Conservation (phyloP, 805 yeast species). For the Yamadazyma takamatsuzukensis region DNA sequence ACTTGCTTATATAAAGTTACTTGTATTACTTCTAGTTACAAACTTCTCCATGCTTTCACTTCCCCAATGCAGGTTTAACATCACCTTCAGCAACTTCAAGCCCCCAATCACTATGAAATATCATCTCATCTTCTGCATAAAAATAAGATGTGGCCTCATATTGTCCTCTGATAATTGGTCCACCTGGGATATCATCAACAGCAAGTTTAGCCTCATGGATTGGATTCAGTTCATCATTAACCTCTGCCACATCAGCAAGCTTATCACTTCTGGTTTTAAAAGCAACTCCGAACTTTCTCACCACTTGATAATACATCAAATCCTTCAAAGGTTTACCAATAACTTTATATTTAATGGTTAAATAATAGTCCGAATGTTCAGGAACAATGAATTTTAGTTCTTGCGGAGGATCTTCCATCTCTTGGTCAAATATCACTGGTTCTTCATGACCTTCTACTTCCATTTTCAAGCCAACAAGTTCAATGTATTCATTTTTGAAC, state of each 20-base stretch:
- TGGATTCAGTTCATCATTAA: slow-evolving; percentile 16
- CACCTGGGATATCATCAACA: slow-evolving; percentile 29
- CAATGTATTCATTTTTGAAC: slow-evolving; percentile 21
- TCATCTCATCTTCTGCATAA: slow-evolving; percentile 14
- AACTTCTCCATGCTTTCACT: no score
- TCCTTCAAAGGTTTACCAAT: slow-evolving; percentile 17
- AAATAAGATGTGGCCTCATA: slow-evolving; percentile 22
- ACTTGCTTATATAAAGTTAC: no score
- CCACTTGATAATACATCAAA: slow-evolving; percentile 24
- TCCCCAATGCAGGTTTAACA: no score
- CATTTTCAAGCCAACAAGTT: slow-evolving; percentile 22
- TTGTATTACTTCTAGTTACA: no score
- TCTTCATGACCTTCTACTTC: slow-evolving; percentile 25
- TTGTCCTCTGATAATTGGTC: slow-evolving; percentile 23
- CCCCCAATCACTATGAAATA: slow-evolving; percentile 16
- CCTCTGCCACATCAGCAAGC: slow-evolving; percentile 17
- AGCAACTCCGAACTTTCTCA: slow-evolving; percentile 24
- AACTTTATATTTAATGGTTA: slow-evolving; percentile 22
- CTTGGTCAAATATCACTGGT: slow-evolving; percentile 15
- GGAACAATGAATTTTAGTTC: slow-evolving; percentile 22
- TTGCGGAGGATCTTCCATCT: slow-evolving; percentile 25
- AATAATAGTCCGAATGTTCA: slow-evolving; percentile 20
- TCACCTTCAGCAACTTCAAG: slow-evolving; percentile 19
- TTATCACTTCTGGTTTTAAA: slow-evolving; percentile 18
- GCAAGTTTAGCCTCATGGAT: slow-evolving; percentile 19